phyloP scores from a whole-genome alignment of 495 filamentous ascomycete species.

The Aspergillus baeticus region DNA sequence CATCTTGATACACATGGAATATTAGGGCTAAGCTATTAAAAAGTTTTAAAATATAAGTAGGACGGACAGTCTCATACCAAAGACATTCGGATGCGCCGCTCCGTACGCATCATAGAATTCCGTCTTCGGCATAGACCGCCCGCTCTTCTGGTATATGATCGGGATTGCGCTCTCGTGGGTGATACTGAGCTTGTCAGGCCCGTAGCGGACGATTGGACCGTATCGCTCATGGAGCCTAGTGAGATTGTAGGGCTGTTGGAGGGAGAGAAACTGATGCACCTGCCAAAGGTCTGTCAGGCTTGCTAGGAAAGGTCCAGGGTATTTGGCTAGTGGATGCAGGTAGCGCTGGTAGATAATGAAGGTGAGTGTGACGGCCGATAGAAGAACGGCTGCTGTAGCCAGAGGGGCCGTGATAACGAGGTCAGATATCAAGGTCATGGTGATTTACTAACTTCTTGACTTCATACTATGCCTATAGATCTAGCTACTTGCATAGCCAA shows the following conservation, averaged over 20 bases:
- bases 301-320: slow-evolving; percentile 50
- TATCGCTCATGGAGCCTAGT: slow-evolving; percentile 46
- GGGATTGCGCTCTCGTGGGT: slow-evolving; percentile 48
- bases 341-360: slow-evolving; percentile 35
- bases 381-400: too few relatives aligned
- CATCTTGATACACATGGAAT: too few relatives aligned
- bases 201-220: slow-evolving; percentile 54
- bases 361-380: too few relatives aligned
- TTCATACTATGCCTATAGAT: too few relatives aligned
- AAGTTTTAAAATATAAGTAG: neutral
- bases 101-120: slow-evolving; percentile 54
- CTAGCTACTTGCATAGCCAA: too few relatives aligned
- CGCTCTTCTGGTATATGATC: slow-evolving; percentile 54
- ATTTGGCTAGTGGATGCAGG: slow-evolving; percentile 45
- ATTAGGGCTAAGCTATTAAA: too few relatives aligned
- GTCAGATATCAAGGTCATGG: too few relatives aligned
- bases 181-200: slow-evolving; percentile 50
- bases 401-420: too few relatives aligned
- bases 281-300: slow-evolving; percentile 49
- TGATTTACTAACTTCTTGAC: too few relatives aligned
- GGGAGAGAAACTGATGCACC: slow-evolving; percentile 48
- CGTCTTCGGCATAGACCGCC: slow-evolving; percentile 46
- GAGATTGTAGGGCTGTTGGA: slow-evolving; percentile 48
- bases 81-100: slow-evolving; percentile 16
- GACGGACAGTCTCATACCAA: neutral